phyloP scores from a whole-genome alignment of 352 stramenopile genomes.

The Phytophthora ohioensis region DNA sequence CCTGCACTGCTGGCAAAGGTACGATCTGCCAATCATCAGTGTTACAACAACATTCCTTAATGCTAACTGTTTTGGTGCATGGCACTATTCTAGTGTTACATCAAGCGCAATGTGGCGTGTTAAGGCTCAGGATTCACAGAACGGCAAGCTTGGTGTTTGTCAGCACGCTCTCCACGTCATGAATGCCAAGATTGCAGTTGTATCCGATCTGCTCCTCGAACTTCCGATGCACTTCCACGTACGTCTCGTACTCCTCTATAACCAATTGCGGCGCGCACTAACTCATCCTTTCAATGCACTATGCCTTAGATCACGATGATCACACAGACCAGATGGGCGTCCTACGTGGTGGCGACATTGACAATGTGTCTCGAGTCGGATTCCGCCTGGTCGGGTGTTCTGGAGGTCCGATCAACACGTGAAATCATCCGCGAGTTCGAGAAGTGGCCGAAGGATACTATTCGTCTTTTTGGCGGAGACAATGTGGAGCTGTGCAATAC shows the following conservation, averaged over 20 bases:
- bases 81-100: conserved; percentile 15
- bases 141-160: conserved; percentile 44
- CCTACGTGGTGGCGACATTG: conserved; percentile 56
- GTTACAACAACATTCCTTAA: not conserved
- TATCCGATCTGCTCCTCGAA: conserved; percentile 66
- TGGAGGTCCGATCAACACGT: conserved; percentile 64
- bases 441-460: conserved; percentile 47
- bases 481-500: conserved; percentile 33
- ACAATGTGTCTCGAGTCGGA: conserved; percentile 41
- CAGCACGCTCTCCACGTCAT: conserved; percentile 45
- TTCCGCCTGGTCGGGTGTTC: conserved; percentile 44
- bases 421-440: conserved; percentile 55
- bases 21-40: not conserved
- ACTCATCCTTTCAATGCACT: not conserved
- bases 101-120: conserved; percentile 24
- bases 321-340: conserved; percentile 73
- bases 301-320: conserved; percentile 58
- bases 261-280: not conserved
- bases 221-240: conserved; percentile 70
- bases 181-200: conserved; percentile 40
- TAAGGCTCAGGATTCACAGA: conserved; percentile 12
- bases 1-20: conserved; percentile 66
- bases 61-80: conserved; percentile 8
- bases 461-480: conserved; percentile 49
- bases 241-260: conserved; percentile 18